These are phyloP conservation scores for Inonotus obliquus DNA, from an alignment of 1,284 basidiomycete genomes.

Conservation along the genomic window DNA sequence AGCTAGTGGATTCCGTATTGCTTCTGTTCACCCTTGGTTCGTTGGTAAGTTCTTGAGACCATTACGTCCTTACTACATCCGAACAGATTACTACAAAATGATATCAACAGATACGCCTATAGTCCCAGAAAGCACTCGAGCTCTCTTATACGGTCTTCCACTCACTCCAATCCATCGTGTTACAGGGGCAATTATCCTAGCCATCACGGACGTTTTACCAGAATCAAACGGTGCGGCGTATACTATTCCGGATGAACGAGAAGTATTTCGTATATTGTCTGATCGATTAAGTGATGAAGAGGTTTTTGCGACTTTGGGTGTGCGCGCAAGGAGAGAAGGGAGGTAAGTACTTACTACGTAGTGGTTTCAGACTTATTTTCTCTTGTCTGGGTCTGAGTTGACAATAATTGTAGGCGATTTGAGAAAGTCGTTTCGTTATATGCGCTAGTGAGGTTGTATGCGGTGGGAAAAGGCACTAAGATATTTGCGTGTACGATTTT, in stretches of 20 bases:
- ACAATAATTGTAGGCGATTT: background rate
- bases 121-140: slow-evolving; percentile 34
- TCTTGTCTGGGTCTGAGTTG: background rate
- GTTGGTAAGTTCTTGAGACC: slow-evolving; percentile 33
- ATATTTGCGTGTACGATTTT: background rate
- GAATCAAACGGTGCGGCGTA: slow-evolving; percentile 43
- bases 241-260: slow-evolving; percentile 45
- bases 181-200: slow-evolving; percentile 46
- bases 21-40: slow-evolving; percentile 49
- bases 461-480: background rate
- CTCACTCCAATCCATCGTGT: slow-evolving; percentile 44
- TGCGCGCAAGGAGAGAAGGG: slow-evolving; percentile 22
- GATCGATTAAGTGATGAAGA: slow-evolving; percentile 42
- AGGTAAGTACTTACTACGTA: background rate
- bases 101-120: slow-evolving; percentile 42
- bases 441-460: background rate
- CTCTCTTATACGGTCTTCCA: slow-evolving; percentile 48
- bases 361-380: too few species aligned
- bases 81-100: background rate
- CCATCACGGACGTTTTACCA: slow-evolving; percentile 44
- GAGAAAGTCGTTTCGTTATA: background rate
- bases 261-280: slow-evolving; percentile 40
- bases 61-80: background rate
- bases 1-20: slow-evolving; percentile 41
- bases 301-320: slow-evolving; percentile 46